Conservation (phyloP, 805 yeast species). For the Sugiyamaella valdiviana region DNA sequence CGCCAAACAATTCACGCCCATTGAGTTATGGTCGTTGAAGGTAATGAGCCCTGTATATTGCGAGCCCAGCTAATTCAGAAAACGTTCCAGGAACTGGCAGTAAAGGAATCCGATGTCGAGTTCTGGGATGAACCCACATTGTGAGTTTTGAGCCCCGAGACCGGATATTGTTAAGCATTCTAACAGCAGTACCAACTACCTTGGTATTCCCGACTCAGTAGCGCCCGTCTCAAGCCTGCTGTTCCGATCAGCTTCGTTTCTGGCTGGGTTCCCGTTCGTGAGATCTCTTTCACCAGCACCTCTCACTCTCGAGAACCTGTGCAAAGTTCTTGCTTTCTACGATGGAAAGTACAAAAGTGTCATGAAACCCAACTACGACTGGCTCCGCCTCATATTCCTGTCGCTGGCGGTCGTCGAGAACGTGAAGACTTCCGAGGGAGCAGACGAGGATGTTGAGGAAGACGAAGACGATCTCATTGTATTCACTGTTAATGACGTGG, state of each 20-base stretch:
- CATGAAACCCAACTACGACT: constrained; percentile 36
- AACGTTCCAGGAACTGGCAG: constrained; percentile 18
- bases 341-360: constrained; percentile 38
- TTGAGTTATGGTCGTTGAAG: constrained; percentile 34
- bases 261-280: constrained; percentile 49
- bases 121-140: constrained; percentile 26
- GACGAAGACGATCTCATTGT: constrained; percentile 21
- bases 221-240: constrained; percentile 33
- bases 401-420: constrained; percentile 34
- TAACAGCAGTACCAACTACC: constrained; percentile 18
- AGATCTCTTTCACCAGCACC: constrained; percentile 29
- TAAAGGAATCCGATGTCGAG: constrained; percentile 15
- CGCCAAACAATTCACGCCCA: constrained; percentile 30
- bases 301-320: constrained; percentile 36
- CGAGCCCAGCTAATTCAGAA: constrained; percentile 1
- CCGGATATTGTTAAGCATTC: background rate
- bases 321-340: constrained; percentile 43
- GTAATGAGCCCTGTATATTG: constrained; percentile 10
- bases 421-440: constrained; percentile 7
- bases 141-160: constrained; percentile 6
- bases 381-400: constrained; percentile 42
- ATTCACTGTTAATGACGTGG: constrained; percentile 16
- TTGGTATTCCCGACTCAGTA: constrained; percentile 35
- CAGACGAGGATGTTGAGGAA: constrained; percentile 18
- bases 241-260: constrained; percentile 36